Base-by-base conservation (phyloP, 805 yeast species). In the Yarrowia hollandica region DNA sequence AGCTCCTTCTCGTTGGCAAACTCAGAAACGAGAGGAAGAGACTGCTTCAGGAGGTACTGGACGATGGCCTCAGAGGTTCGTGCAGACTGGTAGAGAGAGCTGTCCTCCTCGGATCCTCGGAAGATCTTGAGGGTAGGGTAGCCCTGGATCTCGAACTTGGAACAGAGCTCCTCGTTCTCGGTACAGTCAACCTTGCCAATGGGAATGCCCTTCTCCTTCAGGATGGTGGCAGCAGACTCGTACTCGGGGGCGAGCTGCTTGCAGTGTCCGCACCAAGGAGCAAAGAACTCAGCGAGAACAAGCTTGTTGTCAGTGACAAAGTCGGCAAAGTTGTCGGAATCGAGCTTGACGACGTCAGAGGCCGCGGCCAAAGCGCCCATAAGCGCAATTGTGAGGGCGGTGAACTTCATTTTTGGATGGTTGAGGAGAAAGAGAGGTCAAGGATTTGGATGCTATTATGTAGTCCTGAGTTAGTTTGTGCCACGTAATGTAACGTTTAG, bases 241-340 rank as follows among this genome's bases (percentile, higher is more conserved):
- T 78, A 86, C 1, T 82, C 82, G 3, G 86, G 84, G 61, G 83
- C 81, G 54, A 92, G 74, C 60, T 82, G 79, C 66, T 84, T 79
- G 73, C 99, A 92, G 72, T 92, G 90, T 5, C 97, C 97, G 75
- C 99, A 92, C 98, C 98, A 91, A 34, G 97, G 97, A 4, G 98
- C 97, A 71, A 86, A 91, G 72, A 91, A 91, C 74, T 90, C 90
- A 23, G 90, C 90, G 16, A 90, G 73, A 9, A 63, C 95, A 65
- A 91, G 78, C 31, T 90, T 87, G 76, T 91, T 86, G 60, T 79
- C 82, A 50, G 75, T 73, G 64, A 92, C 74, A 72, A 88, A 89
- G 14, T 77, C 72, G 60, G 80, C 80, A 71, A 88, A 92, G 61
- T 79, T 80, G 34, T 79, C 83, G 18, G 84, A 74, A 34, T 87